Percentiles rank a stretch among this genome's conserved stretches.
These are phyloP conservation scores for Monosporozyma servazzii DNA, from an alignment of 805 yeast species.

Conservation along the genomic window DNA sequence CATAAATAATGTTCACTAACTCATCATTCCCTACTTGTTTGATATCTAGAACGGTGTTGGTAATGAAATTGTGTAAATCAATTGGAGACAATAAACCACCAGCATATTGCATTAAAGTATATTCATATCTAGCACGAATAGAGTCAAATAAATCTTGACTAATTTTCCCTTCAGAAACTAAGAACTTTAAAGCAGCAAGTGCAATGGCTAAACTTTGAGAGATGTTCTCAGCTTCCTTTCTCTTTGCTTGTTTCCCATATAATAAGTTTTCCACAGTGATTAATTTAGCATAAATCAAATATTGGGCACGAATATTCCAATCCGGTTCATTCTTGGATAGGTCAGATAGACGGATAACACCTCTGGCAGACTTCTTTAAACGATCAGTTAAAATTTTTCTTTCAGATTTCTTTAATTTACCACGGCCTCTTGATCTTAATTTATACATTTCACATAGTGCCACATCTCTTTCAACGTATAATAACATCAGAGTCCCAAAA, in stretches of 20 bases:
- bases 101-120: slow-evolving; percentile 23
- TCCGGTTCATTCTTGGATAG: slow-evolving; percentile 35
- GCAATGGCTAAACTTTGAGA: slow-evolving; percentile 17
- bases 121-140: slow-evolving; percentile 22
- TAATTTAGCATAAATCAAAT: slow-evolving; percentile 38
- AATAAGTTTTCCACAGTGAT: slow-evolving; percentile 36
- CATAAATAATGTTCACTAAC: slow-evolving; percentile 33
- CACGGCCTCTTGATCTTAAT: slow-evolving; percentile 25
- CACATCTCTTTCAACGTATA: slow-evolving; percentile 66
- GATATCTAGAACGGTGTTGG: slow-evolving; percentile 9
- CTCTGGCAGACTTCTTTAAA: slow-evolving; percentile 51
- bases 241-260: slow-evolving; percentile 20
- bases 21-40: slow-evolving; percentile 21
- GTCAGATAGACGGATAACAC: slow-evolving; percentile 35
- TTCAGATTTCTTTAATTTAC: slow-evolving; percentile 26
- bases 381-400: slow-evolving; percentile 50
- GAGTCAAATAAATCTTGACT: slow-evolving; percentile 14
- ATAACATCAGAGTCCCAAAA: slow-evolving; percentile 50
- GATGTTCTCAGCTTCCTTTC: slow-evolving; percentile 17
- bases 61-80: slow-evolving; percentile 20
- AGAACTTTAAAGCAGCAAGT: slow-evolving; percentile 18
- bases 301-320: slow-evolving; percentile 30
- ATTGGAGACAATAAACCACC: slow-evolving; percentile 15
- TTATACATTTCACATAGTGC: slow-evolving; percentile 24
- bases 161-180: slow-evolving; percentile 12